Evolutionary conservation across 192 early-diverging fungal genomes (phyloP).

Genomic region (Cladochytrium replicatum): DNA sequence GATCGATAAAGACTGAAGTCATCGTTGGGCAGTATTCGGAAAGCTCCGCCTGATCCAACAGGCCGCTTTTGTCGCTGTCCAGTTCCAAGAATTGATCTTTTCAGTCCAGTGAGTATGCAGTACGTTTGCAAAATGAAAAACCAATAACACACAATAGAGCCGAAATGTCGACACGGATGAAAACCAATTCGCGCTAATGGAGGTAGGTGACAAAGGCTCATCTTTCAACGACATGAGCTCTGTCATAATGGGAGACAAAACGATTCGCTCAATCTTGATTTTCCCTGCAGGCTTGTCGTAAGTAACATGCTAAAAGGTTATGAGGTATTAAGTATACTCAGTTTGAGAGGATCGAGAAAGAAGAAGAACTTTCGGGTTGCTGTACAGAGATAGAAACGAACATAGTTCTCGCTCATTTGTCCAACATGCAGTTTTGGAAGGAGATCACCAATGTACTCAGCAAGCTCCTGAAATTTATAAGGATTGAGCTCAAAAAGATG

Average conservation of each 20-base stretch:
- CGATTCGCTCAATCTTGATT: slow-evolving; percentile 34
- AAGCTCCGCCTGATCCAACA: slow-evolving; percentile 35
- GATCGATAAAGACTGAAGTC: slow-evolving; percentile 36
- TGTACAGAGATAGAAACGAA: slow-evolving; percentile 40
- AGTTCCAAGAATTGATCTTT: slow-evolving; percentile 37
- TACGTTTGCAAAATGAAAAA: neutral
- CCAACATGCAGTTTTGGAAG: slow-evolving; percentile 34
- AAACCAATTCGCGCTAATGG: slow-evolving; percentile 41
- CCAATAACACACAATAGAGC: slow-evolving; percentile 20
- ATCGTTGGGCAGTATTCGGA: slow-evolving; percentile 27
- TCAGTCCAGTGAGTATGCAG: slow-evolving; percentile 2
- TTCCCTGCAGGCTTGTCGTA: slow-evolving; percentile 17
- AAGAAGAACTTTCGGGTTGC: slow-evolving; percentile 40
- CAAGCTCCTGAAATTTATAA: slow-evolving; percentile 17
- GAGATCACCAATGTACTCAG: slow-evolving; percentile 35
- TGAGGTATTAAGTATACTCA: too few species aligned
- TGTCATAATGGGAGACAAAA: slow-evolving; percentile 39
- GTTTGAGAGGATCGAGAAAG: slow-evolving; percentile 37
- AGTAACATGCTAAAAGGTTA: neutral
- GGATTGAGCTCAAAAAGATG: neutral
- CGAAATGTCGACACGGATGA: slow-evolving; percentile 24
- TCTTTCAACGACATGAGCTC: slow-evolving; percentile 47
- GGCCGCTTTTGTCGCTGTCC: slow-evolving; percentile 38
- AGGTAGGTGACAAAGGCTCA: slow-evolving; percentile 24
- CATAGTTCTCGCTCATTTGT: slow-evolving; percentile 12